These are phyloP conservation scores for Hondaea fermentalgiana DNA, from an alignment of 108 stramenopile genomes.

Conservation along the genomic window DNA sequence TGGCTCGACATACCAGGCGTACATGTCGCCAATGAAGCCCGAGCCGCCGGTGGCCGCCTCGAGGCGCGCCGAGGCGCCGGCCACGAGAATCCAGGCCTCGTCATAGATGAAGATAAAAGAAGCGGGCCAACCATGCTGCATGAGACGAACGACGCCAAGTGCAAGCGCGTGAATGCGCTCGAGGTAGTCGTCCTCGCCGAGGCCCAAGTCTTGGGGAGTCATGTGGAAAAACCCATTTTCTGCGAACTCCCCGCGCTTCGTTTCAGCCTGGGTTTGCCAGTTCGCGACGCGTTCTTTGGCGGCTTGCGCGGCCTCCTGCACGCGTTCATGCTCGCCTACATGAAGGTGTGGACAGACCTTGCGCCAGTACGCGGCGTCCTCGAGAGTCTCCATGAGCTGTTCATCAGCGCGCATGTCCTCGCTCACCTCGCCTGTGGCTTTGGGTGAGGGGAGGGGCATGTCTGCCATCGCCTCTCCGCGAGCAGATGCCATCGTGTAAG, in stretches of 20 bases:
- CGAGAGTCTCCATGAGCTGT: not conserved
- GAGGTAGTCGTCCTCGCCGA: not conserved
- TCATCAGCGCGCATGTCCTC: not conserved
- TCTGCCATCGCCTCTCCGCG: not conserved
- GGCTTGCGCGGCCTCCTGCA: not conserved
- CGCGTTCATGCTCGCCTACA: not conserved
- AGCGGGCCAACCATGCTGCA: conserved; percentile 10
- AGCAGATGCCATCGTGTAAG: too few species aligned
- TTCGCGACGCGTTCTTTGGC: not conserved
- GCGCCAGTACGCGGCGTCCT: conserved; percentile 6
- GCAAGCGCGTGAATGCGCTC: not conserved
- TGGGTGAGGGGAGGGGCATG: not conserved
- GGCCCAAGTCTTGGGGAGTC: not conserved
- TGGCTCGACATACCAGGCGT: not conserved
- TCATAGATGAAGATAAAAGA: conserved; percentile 10
- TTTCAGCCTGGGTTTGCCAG: not conserved
- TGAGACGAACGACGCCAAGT: not conserved
- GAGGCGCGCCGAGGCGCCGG: not conserved
- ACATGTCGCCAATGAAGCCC: not conserved
- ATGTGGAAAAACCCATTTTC: conserved; percentile 14
- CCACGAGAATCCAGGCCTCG: not conserved
- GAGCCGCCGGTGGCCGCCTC: not conserved
- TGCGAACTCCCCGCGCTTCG: not conserved
- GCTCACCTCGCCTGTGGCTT: not conserved
- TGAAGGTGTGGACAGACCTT: conserved; percentile 3